phyloP scores from a whole-genome alignment of 352 stramenopile species.

The Pythium apleroticum region DNA sequence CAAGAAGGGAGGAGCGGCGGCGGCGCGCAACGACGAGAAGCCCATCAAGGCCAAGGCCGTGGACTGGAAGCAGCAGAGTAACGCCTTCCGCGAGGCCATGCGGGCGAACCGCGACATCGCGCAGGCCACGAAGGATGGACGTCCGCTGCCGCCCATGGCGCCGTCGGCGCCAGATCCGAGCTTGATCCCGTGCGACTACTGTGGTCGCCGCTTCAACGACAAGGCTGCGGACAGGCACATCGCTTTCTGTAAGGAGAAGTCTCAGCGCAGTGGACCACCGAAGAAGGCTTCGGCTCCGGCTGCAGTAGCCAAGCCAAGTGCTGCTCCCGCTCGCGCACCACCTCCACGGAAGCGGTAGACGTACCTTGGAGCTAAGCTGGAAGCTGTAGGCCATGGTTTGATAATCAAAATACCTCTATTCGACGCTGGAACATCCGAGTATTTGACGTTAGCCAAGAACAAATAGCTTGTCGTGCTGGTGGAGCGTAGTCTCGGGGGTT shows the following conservation, averaged over 20 bases:
- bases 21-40: constrained; percentile 38
- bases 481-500: constrained; percentile 38
- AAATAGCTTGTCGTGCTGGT: constrained; percentile 56
- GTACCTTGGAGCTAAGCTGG: neutral
- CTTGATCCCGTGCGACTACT: constrained; percentile 91
- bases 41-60: constrained; percentile 53
- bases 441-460: constrained; percentile 35
- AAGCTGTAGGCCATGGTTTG: neutral
- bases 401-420: constrained; percentile 2
- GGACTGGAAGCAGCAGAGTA: constrained; percentile 89
- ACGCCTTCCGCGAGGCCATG: constrained; percentile 87
- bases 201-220: constrained; percentile 90
- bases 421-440: neutral
- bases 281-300: constrained; percentile 29
- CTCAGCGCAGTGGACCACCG: constrained; percentile 51
- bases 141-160: constrained; percentile 54
- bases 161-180: constrained; percentile 74
- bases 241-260: constrained; percentile 88
- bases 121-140: constrained; percentile 67
- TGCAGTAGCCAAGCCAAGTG: constrained; percentile 34
- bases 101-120: constrained; percentile 70
- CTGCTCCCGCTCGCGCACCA: constrained; percentile 34
- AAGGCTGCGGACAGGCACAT: constrained; percentile 92
- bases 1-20: constrained; percentile 17
- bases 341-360: constrained; percentile 26